phyloP scores from a whole-genome alignment of 2,329 filamentous ascomycete genomes.

The Pseudophaeomoniella oleicola region DNA sequence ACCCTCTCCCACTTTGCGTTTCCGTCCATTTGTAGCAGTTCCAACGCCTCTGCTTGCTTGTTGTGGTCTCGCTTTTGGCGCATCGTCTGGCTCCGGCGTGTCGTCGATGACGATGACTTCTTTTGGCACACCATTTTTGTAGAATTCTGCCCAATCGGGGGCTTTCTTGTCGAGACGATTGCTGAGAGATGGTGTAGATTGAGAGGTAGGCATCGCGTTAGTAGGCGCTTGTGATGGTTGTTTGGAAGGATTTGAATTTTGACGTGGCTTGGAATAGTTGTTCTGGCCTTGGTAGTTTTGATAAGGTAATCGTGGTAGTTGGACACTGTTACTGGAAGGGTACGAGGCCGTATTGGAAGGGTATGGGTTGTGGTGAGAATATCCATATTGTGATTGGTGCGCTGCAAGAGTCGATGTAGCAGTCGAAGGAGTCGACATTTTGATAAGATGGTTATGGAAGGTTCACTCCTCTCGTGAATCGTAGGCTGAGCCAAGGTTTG shows the following conservation, averaged over 20 bases:
- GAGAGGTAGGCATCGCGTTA: slow-evolving; percentile 20
- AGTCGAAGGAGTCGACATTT: slow-evolving; percentile 71
- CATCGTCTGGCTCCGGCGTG: slow-evolving; percentile 36
- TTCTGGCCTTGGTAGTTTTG: slow-evolving; percentile 6
- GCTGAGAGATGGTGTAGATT: slow-evolving; percentile 22
- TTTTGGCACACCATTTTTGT: slow-evolving; percentile 68
- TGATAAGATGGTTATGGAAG: slow-evolving; percentile 6
- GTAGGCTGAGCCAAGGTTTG: too few relatives aligned
- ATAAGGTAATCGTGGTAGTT: slow-evolving; percentile 26
- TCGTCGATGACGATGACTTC: slow-evolving; percentile 75
- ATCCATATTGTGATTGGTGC: slow-evolving; percentile 50
- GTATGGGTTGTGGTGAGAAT: slow-evolving; percentile 42
- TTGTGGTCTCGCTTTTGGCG: slow-evolving; percentile 9
- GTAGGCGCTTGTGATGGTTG: slow-evolving; percentile 21
- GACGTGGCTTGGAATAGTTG: slow-evolving; percentile 16
- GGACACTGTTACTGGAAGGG: slow-evolving; percentile 29
- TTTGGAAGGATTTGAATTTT: slow-evolving; percentile 20
- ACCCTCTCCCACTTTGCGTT: slow-evolving; percentile 49
- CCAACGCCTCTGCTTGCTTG: slow-evolving; percentile 30
- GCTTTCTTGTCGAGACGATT: slow-evolving; percentile 23
- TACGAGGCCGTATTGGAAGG: slow-evolving; percentile 39
- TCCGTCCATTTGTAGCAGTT: slow-evolving; percentile 40
- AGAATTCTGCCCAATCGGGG: slow-evolving; percentile 68
- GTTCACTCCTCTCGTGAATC: too few relatives aligned
- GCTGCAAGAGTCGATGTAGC: slow-evolving; percentile 58